Evolutionary conservation across 495 filamentous ascomycete genomes (phyloP), one percentile per base, ranked within the genome.

Genomic region (Chaetomium cochliodes): DNA sequence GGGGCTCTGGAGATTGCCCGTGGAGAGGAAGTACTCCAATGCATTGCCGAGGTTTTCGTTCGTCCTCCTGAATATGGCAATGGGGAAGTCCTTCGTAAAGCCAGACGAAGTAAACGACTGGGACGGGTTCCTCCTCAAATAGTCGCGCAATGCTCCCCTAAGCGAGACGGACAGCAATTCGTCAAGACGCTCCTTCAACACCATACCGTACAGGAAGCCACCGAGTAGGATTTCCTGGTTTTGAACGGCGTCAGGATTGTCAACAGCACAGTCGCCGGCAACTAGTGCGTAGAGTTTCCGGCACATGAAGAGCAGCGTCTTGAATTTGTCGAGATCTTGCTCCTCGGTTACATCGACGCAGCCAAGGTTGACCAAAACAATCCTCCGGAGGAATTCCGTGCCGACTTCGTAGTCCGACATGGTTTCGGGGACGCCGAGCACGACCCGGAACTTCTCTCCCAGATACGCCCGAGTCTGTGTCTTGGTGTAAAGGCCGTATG

Each of bases 191-290:
- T 98, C 94, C 80, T 98, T 98, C 64, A 98, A 76, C 39, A 98
- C 90, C 90, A 91, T 91, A 54, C 91, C 93, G 73, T 93, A 98
- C 23, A 98, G 81, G 68, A 94, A 96, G 4, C 93, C 93, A 66
- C 92, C 92, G 4, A 98, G 85, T 46, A 98, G 80, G 61, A 97
- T 85, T 74, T 98, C 94, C 71, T 98, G 94, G 71, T 91, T 93
- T 60, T 93, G 92, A 20, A 97, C 90, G 13, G 93, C 90, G 83
- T 98, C 94, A 13, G 94, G 93, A 73, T 98, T 97, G 76, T 98
- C 94, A 22, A 90, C 84, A 1, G 91, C 82, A 75, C 93, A 98
- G 63, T 97, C 94, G 53, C 93, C 92, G 64, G 90, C 91, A 26
- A 92, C 93, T 53, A 98, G 81, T 42, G 92, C 86, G 70, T 98